Evolutionary conservation across 306 rosid species (phyloP).

Genomic region (Mimosa pudica): DNA sequence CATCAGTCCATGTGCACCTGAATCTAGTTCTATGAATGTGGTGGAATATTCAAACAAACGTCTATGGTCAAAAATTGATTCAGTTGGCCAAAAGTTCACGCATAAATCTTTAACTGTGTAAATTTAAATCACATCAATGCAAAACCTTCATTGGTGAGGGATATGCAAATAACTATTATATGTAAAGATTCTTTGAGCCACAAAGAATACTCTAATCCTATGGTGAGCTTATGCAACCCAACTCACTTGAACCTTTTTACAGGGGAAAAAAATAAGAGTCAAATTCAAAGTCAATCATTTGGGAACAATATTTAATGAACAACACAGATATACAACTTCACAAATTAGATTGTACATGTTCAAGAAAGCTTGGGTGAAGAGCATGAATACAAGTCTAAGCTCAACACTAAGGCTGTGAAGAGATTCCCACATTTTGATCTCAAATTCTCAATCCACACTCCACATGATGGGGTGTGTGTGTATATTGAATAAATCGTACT

Average conservation of each 20-base stretch:
- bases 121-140: too few relatives aligned
- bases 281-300: not conserved
- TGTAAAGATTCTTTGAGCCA: too few relatives aligned
- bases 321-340: not conserved
- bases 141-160: too few relatives aligned
- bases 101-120: too few relatives aligned
- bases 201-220: too few relatives aligned
- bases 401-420: slow-evolving; percentile 31
- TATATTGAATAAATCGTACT: slow-evolving; percentile 32
- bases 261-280: too few relatives aligned
- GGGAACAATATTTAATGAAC: not conserved
- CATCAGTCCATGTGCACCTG: not conserved
- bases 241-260: too few relatives aligned
- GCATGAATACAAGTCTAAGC: slow-evolving; percentile 31
- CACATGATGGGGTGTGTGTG: slow-evolving; percentile 28
- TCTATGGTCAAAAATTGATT: too few relatives aligned
- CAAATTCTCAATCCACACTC: slow-evolving; percentile 44
- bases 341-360: slow-evolving; percentile 11
- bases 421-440: slow-evolving; percentile 48
- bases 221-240: too few relatives aligned
- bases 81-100: too few relatives aligned
- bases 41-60: not conserved
- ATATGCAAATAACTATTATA: too few relatives aligned
- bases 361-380: not conserved
- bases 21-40: not conserved